Evolutionary conservation across 139 green algal species (phyloP).

Genomic region (Spirogloea muscicola): DNA sequence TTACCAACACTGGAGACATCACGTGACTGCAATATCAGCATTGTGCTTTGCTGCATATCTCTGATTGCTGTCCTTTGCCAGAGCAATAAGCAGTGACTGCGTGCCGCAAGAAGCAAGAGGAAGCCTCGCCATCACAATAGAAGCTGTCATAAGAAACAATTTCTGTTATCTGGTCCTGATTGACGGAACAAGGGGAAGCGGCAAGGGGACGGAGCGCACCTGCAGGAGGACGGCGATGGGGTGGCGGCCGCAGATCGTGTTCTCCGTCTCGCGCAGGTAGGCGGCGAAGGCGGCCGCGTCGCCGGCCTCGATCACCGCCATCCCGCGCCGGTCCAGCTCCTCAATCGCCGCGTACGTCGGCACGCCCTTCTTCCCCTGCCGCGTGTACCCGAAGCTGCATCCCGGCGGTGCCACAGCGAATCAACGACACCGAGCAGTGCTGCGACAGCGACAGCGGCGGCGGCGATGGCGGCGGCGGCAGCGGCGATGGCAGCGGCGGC

Average conservation of each 20-base stretch:
- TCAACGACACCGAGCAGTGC: background rate
- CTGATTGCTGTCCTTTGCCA: too few relatives aligned
- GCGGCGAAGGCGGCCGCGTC: conserved; percentile 60
- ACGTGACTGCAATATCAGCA: too few relatives aligned
- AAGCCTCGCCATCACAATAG: background rate
- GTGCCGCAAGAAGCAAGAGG: background rate
- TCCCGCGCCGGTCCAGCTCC: conserved; percentile 77
- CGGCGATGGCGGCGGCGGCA: background rate
- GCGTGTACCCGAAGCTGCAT: conserved; percentile 69
- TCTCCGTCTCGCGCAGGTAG: conserved; percentile 67
- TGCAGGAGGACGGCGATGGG: conserved; percentile 88
- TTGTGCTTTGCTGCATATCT: too few relatives aligned
- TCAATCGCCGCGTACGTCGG: conserved; percentile 82
- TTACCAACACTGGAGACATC: too few relatives aligned
- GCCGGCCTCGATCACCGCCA: conserved; percentile 77
- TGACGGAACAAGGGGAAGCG: too few relatives aligned
- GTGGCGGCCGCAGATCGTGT: conserved; percentile 95
- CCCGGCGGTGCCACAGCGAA: background rate
- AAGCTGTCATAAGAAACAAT: too few relatives aligned
- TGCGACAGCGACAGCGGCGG: background rate
- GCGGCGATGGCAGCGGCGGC: background rate
- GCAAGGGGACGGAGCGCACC: conserved; percentile 24
- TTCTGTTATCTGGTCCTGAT: too few relatives aligned
- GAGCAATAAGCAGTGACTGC: background rate
- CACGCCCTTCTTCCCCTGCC: conserved; percentile 57